Percentiles rank a stretch among this genome's conserved stretches.
Evolutionary conservation across 2,329 filamentous ascomycete species (phyloP).

Genomic region (Pseudogymnoascus verrucosus): DNA sequence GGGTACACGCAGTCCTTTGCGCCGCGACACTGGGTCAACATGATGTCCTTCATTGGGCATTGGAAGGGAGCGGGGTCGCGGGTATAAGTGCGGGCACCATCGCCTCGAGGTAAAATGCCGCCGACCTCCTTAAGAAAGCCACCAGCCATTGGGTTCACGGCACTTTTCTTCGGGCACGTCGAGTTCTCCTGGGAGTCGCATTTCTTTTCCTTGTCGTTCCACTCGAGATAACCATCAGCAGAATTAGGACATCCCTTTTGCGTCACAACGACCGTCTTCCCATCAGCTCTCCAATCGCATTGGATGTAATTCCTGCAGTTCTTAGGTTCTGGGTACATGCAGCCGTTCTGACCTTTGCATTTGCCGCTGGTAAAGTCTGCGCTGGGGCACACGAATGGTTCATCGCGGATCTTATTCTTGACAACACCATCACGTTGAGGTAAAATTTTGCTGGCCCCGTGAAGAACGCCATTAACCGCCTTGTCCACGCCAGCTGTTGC

Average conservation of each 20-base stretch:
- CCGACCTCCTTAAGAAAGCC: too few relatives aligned
- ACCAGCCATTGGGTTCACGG: too few relatives aligned
- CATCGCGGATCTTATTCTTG: background rate
- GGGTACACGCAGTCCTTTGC: background rate
- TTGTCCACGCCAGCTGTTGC: background rate
- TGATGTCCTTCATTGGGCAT: background rate
- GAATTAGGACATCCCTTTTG: too few relatives aligned
- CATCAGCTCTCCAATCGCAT: background rate
- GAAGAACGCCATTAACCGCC: background rate
- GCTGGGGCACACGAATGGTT: background rate
- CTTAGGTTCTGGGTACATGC: background rate
- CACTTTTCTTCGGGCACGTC: too few relatives aligned
- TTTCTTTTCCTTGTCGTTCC: too few relatives aligned
- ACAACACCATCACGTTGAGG: background rate
- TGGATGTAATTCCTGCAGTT: background rate
- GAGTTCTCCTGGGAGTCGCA: too few relatives aligned
- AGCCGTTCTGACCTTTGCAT: background rate
- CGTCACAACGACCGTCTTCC: too few relatives aligned
- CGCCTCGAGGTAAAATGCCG: background rate
- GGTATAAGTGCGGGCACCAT: background rate
- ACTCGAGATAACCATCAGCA: too few relatives aligned
- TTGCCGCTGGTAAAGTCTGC: background rate
- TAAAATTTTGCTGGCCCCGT: background rate
- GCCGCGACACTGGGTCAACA: background rate
- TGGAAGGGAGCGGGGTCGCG: background rate